Percentiles rank a stretch among this genome's conserved stretches.
phyloP scores from a whole-genome alignment of 306 rosid genomes.

The Quercus parvula region DNA sequence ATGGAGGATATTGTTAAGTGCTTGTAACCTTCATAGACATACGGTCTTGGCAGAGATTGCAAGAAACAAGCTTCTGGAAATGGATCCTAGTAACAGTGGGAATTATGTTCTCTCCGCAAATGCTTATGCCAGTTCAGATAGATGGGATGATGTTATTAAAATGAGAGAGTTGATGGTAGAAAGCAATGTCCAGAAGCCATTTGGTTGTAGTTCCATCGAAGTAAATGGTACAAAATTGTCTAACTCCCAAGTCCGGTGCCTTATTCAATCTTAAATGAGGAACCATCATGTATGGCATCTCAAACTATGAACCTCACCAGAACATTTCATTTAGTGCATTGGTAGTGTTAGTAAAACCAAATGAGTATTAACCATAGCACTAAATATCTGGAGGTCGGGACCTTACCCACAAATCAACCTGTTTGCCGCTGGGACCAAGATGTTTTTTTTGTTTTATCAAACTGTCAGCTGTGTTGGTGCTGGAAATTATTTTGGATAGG shows the following conservation, averaged over 20 bases:
- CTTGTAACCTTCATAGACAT: slow-evolving; percentile 79
- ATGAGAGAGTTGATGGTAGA: slow-evolving; percentile 69
- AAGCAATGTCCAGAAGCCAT: slow-evolving; percentile 67
- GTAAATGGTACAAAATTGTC: slow-evolving; percentile 25
- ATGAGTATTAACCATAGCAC: neutral
- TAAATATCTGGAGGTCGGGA: too few relatives aligned
- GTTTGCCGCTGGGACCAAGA: too few relatives aligned
- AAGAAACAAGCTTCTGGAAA: slow-evolving; percentile 62
- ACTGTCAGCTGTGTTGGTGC: too few relatives aligned
- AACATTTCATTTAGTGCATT: neutral
- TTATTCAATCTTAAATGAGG: slow-evolving; percentile 1
- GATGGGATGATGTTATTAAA: slow-evolving; percentile 83
- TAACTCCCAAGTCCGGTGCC: slow-evolving; percentile 16
- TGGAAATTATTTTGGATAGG: too few relatives aligned
- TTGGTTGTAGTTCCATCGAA: slow-evolving; percentile 72
- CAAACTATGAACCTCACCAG: neutral
- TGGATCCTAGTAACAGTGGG: slow-evolving; percentile 71
- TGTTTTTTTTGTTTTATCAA: too few relatives aligned
- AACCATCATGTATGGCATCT: neutral
- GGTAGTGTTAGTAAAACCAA: neutral
- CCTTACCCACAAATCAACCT: too few relatives aligned
- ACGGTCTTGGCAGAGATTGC: slow-evolving; percentile 68
- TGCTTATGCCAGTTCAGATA: slow-evolving; percentile 61
- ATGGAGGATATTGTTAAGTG: slow-evolving; percentile 78
- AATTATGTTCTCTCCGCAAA: slow-evolving; percentile 71